phyloP scores from a whole-genome alignment of 2,329 filamentous ascomycete genomes.

The Talaromyces sp. region DNA sequence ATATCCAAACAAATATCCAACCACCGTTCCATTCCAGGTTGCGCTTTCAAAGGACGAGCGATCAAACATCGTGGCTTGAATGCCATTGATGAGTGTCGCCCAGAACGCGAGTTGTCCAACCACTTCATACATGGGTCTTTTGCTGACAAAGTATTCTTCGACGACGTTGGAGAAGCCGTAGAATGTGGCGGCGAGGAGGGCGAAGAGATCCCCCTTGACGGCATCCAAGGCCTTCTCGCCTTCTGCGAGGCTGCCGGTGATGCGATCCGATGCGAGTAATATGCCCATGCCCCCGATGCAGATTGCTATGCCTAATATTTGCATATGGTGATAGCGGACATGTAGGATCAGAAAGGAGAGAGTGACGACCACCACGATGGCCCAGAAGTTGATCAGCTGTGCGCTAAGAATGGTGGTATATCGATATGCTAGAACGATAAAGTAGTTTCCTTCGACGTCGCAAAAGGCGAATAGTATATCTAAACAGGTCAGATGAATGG shows the following conservation, averaged over 20 bases:
- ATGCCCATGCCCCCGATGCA: slow-evolving; percentile 90
- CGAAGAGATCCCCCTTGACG: slow-evolving; percentile 90
- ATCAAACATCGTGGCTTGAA: slow-evolving; percentile 89
- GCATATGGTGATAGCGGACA: slow-evolving; percentile 85
- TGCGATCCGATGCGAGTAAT: slow-evolving; percentile 80
- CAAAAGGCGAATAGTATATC: slow-evolving; percentile 85
- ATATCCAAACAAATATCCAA: slow-evolving; percentile 84
- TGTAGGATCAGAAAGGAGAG: slow-evolving; percentile 77
- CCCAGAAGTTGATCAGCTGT: slow-evolving; percentile 98
- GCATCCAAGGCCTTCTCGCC: slow-evolving; percentile 58
- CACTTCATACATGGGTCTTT: slow-evolving; percentile 85
- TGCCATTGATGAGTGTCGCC: slow-evolving; percentile 85
- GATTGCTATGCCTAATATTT: slow-evolving; percentile 81
- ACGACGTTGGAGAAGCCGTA: slow-evolving; percentile 90
- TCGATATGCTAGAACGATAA: slow-evolving; percentile 89
- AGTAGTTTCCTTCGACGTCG: slow-evolving; percentile 97
- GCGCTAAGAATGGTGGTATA: slow-evolving; percentile 90
- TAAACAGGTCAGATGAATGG: slow-evolving; percentile 22
- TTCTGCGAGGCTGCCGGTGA: slow-evolving; percentile 65
- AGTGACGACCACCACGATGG: slow-evolving; percentile 85
- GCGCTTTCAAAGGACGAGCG: slow-evolving; percentile 65
- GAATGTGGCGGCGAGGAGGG: slow-evolving; percentile 79
- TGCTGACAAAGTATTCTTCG: slow-evolving; percentile 90
- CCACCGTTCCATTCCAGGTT: slow-evolving; percentile 64
- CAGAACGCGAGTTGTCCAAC: slow-evolving; percentile 86